Percentiles rank a stretch among this genome's conserved stretches.
Evolutionary conservation across 2,329 filamentous ascomycete genomes (phyloP).

Genomic region (Hypoxylon sp.): DNA sequence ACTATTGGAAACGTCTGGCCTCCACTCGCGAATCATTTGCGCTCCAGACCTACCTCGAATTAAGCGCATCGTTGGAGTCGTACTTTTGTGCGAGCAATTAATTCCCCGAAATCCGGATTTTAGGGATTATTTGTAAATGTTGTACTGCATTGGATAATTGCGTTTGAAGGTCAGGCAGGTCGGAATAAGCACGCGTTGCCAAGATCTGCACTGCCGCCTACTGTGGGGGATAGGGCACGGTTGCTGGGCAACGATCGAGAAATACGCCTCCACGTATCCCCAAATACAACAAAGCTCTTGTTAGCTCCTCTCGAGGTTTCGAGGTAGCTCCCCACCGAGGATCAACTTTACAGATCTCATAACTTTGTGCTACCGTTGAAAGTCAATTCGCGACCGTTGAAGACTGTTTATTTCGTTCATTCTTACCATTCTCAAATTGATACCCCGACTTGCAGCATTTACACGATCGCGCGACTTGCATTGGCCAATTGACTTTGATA

Average conservation of each 20-base stretch:
- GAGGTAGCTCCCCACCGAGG: conserved; percentile 36
- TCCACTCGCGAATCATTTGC: conserved; percentile 3
- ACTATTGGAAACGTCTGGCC: not conserved
- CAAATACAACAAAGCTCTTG: conserved; percentile 41
- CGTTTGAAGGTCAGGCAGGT: conserved; percentile 1
- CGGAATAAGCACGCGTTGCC: conserved; percentile 9
- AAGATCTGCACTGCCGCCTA: conserved; percentile 29
- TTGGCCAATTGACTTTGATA: conserved; percentile 8
- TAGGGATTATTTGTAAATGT: conserved; percentile 4
- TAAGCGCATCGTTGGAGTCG: conserved; percentile 16
- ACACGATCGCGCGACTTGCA: conserved; percentile 3
- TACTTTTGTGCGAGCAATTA: conserved; percentile 22
- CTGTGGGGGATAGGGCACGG: conserved; percentile 30
- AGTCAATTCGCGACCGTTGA: conserved; percentile 32
- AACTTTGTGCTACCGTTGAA: conserved; percentile 31
- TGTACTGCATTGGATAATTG: not conserved
- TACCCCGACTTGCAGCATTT: conserved; percentile 13
- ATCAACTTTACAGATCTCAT: conserved; percentile 27
- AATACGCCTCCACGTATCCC: conserved; percentile 15
- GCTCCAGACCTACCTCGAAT: not conserved
- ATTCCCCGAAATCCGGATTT: conserved; percentile 24
- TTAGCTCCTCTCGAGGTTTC: conserved; percentile 23
- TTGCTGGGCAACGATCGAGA: conserved; percentile 39
- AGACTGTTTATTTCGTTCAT: conserved; percentile 7
- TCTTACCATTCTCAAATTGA: conserved; percentile 9